Evolutionary conservation across 1,284 basidiomycete species (phyloP).

Genomic region (Mycosarcoma maydis): DNA sequence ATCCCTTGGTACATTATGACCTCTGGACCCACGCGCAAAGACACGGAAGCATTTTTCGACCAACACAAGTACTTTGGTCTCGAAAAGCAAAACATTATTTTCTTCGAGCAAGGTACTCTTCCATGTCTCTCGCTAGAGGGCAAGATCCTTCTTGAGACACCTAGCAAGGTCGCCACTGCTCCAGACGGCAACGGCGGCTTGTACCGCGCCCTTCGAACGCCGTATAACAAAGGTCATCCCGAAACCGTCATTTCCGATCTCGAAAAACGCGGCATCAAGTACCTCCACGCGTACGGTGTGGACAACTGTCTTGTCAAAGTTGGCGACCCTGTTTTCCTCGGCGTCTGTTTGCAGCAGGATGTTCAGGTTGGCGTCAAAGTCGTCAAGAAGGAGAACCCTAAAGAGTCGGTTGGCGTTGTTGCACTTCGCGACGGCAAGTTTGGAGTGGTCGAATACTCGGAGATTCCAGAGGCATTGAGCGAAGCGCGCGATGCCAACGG

Average conservation of each 20-base stretch:
- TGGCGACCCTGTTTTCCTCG: slow-evolving; percentile 95
- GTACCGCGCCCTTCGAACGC: slow-evolving; percentile 87
- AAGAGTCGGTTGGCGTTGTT: slow-evolving; percentile 94
- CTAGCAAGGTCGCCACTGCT: slow-evolving; percentile 84
- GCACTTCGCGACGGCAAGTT: slow-evolving; percentile 83
- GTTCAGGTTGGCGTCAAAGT: slow-evolving; percentile 95
- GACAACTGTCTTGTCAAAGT: slow-evolving; percentile 99
- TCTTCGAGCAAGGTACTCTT: slow-evolving; percentile 99
- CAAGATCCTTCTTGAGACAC: slow-evolving; percentile 86
- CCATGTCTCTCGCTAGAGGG: slow-evolving; percentile 94
- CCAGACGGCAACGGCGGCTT: slow-evolving; percentile 98
- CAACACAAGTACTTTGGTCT: slow-evolving; percentile 86
- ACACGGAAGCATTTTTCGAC: slow-evolving; percentile 87
- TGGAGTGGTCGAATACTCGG: slow-evolving; percentile 96
- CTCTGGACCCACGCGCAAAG: slow-evolving; percentile 88
- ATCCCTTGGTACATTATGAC: slow-evolving; percentile 99
- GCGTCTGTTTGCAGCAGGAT: slow-evolving; percentile 85
- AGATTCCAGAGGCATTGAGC: slow-evolving; percentile 87
- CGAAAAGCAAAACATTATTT: slow-evolving; percentile 79
- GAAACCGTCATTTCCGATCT: slow-evolving; percentile 87
- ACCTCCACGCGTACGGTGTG: slow-evolving; percentile 95
- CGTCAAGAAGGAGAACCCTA: slow-evolving; percentile 85
- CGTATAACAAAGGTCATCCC: slow-evolving; percentile 70
- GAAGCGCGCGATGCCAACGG: slow-evolving; percentile 77
- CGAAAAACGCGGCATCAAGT: slow-evolving; percentile 78